phyloP scores from a whole-genome alignment of 345 rosid genomes.

The Arabis alpina region DNA sequence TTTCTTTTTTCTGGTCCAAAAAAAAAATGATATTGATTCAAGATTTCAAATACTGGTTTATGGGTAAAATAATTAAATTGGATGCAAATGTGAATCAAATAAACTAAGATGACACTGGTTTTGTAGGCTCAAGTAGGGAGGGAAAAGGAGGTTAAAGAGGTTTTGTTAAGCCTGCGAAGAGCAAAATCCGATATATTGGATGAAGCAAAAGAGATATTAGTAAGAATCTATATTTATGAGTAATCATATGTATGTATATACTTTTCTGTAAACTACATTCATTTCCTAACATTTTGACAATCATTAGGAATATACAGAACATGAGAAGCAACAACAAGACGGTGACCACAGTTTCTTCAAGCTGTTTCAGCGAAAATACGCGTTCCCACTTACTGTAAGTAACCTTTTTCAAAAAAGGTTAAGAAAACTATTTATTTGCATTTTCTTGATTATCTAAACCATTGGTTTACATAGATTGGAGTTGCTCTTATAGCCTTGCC shows the following conservation, averaged over 20 bases:
- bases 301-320: slow-evolving; percentile 35
- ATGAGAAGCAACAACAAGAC: slow-evolving; percentile 32
- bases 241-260: not conserved
- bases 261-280: not conserved
- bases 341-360: slow-evolving; percentile 18
- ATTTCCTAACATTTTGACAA: not conserved
- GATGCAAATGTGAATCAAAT: not conserved
- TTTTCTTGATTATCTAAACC: slow-evolving; percentile 1
- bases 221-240: not conserved
- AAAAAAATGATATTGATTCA: too few species aligned
- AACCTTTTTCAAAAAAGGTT: not conserved
- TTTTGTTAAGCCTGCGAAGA: slow-evolving; percentile 37
- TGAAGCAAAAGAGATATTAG: slow-evolving; percentile 43
- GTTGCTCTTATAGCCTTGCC: slow-evolving; percentile 79
- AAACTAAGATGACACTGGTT: not conserved
- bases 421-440: not conserved
- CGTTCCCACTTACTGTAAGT: slow-evolving; percentile 31
- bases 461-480: slow-evolving; percentile 53
- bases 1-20: too few species aligned
- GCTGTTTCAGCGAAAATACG: slow-evolving; percentile 39
- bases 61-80: too few species aligned
- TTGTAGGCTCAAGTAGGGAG: slow-evolving; percentile 43
- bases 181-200: slow-evolving; percentile 31
- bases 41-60: too few species aligned
- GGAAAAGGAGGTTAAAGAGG: slow-evolving; percentile 27